Percentiles rank a stretch among this genome's conserved stretches.
Evolutionary conservation across 1,284 basidiomycete species (phyloP).

Genomic region (Ceratobasidium sp.): DNA sequence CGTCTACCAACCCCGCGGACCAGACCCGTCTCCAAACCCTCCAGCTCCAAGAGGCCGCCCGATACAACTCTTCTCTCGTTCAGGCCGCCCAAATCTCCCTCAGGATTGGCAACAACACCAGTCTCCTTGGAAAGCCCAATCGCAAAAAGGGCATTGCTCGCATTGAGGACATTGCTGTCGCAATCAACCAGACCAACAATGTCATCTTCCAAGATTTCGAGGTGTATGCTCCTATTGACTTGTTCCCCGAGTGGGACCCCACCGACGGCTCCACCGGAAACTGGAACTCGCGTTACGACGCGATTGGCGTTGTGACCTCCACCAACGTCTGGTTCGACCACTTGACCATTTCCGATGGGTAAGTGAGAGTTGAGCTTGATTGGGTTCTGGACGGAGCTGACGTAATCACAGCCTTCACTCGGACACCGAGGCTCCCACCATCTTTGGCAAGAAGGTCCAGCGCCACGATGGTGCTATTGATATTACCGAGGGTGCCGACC

Average conservation of each 20-base stretch:
- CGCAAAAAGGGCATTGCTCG: conserved; percentile 6
- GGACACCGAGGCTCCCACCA: conserved; percentile 30
- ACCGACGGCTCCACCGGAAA: conserved; percentile 35
- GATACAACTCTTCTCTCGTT: conserved; percentile 35
- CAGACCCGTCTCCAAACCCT: conserved; percentile 35
- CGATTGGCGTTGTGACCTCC: conserved; percentile 36
- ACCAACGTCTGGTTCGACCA: conserved; percentile 37
- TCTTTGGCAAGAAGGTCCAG: conserved; percentile 36
- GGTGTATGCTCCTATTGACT: conserved; percentile 34
- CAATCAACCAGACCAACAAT: conserved; percentile 35
- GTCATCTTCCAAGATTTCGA: conserved; percentile 35
- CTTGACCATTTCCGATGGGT: conserved; percentile 37
- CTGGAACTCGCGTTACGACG: conserved; percentile 37
- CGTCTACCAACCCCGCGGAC: conserved; percentile 25
- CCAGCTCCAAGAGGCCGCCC: conserved; percentile 16
- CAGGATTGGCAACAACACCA: conserved; percentile 33
- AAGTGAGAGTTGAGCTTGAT: background rate
- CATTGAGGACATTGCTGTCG: conserved; percentile 28
- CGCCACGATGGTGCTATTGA: conserved; percentile 37
- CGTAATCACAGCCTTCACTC: conserved; percentile 6
- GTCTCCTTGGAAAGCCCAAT: conserved; percentile 15
- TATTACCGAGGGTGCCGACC: conserved; percentile 35
- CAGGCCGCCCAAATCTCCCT: conserved; percentile 27
- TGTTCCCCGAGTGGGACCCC: conserved; percentile 37
- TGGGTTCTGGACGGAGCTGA: background rate